A percentile compares a stretch with the other conserved stretches of the same genome.
These are phyloP conservation scores for Williopsis jadinii DNA, from an alignment of 1,139 yeast genomes.

Conservation along the genomic window DNA sequence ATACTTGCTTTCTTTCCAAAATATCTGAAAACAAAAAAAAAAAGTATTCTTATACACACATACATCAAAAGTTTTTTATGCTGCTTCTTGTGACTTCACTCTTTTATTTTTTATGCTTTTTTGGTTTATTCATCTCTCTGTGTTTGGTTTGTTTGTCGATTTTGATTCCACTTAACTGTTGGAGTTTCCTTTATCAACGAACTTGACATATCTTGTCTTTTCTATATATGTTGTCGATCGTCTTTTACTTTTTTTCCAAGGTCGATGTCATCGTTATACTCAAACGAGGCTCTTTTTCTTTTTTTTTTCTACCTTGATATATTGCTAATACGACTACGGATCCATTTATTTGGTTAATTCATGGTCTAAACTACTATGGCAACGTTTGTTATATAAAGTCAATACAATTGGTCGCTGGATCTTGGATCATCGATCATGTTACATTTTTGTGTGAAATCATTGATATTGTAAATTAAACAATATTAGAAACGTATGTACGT, in stretches of 20 bases:
- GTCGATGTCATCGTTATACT: no score
- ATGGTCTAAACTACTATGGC: no score
- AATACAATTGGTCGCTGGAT: no score
- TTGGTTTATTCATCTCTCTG: not conserved
- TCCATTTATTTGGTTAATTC: not conserved
- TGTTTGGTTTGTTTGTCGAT: not conserved
- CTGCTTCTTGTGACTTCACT: conserved; percentile 2
- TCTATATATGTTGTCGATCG: no score
- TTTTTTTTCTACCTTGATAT: conserved; percentile 1
- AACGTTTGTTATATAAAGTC: no score
- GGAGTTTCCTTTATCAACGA: no score
- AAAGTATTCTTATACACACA: not conserved
- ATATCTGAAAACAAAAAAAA: conserved; percentile 2
- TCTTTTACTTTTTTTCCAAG: no score
- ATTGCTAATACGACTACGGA: not conserved
- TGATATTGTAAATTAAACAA: no score
- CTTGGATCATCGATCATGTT: no score
- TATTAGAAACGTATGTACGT: no score
- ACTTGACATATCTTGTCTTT: no score
- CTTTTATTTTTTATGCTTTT: not conserved
- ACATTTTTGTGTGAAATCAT: no score
- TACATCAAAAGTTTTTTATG: conserved; percentile 3
- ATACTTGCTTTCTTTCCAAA: conserved; percentile 1
- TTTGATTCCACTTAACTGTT: not conserved
- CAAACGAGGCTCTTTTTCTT: not conserved